Evolutionary conservation across 257 asterid genomes (phyloP), one percentile per base, ranked within the genome.

Genomic region (Plantago major): DNA sequence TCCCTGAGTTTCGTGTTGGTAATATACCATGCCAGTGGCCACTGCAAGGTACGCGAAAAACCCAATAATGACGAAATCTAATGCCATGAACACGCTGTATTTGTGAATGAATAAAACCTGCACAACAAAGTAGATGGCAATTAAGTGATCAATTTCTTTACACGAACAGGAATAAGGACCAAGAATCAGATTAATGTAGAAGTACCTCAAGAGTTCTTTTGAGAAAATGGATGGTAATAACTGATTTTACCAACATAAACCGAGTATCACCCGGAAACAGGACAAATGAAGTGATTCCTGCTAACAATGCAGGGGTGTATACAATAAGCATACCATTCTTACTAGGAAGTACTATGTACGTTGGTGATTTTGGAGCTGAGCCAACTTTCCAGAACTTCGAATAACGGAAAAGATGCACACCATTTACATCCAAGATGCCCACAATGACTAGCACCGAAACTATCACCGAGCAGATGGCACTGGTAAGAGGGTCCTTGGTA

Each of bases 161-260:
- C n/a, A n/a, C n/a, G n/a, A n/a, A n/a, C n/a, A n/a, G n/a, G n/a
- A n/a, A n/a, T n/a, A n/a, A n/a, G n/a, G n/a, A n/a, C n/a, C n/a
- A n/a, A n/a, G 30, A 52, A 17, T 10, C 11, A 19, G 4, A n/a
- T 9, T 3, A 18, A 52, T 17, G 10, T 9, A 4, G 10, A 37
- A 53, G 38, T 69, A 88, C 95, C 94, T 89, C 95, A 14, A 86
- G 79, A 33, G 64, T 89, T 81, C 97, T 77, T 63, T 89, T 89
- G 70, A 70, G 76, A 58, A 86, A 89, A 73, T 89, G 97, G 45
- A 81, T 3, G 16, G 94, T 76, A 71, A 84, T 38, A 7, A 84
- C 89, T 11, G 71, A 71, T 69, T 79, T 79, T 74, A 84, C 69
- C 77, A 86, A 26, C 37, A 76, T 47, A 77, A 82, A 80, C 83